These are phyloP conservation scores for Ophiosphaerella korrae DNA, from an alignment of 2,329 filamentous ascomycete genomes.

Conservation along the genomic window DNA sequence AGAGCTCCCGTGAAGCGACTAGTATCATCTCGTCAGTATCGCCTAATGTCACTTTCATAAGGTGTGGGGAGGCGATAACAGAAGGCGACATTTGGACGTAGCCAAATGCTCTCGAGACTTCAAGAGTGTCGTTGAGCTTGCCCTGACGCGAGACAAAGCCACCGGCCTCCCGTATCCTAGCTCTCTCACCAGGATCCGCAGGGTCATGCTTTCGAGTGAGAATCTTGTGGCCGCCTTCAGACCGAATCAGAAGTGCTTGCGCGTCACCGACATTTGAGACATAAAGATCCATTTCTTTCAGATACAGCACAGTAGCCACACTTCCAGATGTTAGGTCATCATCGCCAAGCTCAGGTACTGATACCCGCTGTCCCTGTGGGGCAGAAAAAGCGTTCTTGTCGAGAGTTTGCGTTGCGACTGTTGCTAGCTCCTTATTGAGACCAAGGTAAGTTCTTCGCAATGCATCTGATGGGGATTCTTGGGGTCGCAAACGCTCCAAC, in stretches of 20 bases:
- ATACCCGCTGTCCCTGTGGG: constrained; percentile 57
- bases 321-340: constrained; percentile 90
- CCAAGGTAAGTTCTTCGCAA: constrained; percentile 83
- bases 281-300: constrained; percentile 87
- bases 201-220: constrained; percentile 93
- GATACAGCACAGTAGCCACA: constrained; percentile 88
- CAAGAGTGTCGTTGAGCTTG: constrained; percentile 86
- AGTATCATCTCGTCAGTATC: constrained; percentile 94
- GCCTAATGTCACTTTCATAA: constrained; percentile 76
- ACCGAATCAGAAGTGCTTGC: constrained; percentile 92
- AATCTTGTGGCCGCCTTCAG: constrained; percentile 80
- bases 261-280: constrained; percentile 95
- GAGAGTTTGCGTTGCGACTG: constrained; percentile 77
- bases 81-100: constrained; percentile 92
- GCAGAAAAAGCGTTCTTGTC: constrained; percentile 63
- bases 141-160: constrained; percentile 96
- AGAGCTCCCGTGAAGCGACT: constrained; percentile 88
- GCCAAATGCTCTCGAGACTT: constrained; percentile 93
- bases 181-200: constrained; percentile 79
- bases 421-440: constrained; percentile 92
- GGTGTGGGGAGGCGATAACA: constrained; percentile 87
- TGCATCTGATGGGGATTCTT: constrained; percentile 81
- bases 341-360: constrained; percentile 78
- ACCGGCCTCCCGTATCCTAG: constrained; percentile 90
- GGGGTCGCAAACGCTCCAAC: constrained; percentile 70